Evolutionary conservation across 148 eudicot genomes (phyloP), one percentile per base, ranked within the genome.

Genomic region (Bassia scoparia): DNA sequence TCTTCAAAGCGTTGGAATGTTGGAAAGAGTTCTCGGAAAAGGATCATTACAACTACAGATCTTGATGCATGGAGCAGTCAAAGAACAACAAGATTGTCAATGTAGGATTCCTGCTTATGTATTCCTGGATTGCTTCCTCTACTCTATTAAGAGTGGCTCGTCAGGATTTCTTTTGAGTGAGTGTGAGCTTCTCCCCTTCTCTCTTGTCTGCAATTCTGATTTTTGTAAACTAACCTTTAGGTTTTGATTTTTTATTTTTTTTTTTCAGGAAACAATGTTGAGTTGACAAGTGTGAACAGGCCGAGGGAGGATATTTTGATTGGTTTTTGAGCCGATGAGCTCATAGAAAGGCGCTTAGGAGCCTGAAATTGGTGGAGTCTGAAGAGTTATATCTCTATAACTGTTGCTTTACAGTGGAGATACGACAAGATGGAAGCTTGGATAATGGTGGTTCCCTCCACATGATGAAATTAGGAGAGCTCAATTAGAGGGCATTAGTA

Each of bases 241-340:
- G 46, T n/a, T n/a, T n/a, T n/a, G n/a, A n/a, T n/a, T n/a, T n/a
- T 20, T 29, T 30, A 26, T 29, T 11, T 27, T 64, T n/a, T 64
- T 50, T 41, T 23, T 56, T 54, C 56, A 79, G 82, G 82, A 34
- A 69, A 74, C 71, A 68, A 79, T 23, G 60, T 79, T 2, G 82
- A 74, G 66, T 24, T 79, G 41, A 79, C 82, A 13, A 62, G 74
- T 41, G 50, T 79, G 63, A 79, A 79, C 38, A 69, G 82, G 70
- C 82, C 82, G 82, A 79, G 43, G 82, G 82, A 74, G 67, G 52
- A 77, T 79, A 30, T 74, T n/a, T 79, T 69, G 82, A 79, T 69
- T 79, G 78, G 82, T 53, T 79, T 79, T 79, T 69, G 82, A 79
- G 23, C 82, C 82, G 2, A 69, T 79, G 78, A 74, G 78, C 74